A percentile compares a stretch with the other conserved stretches of the same genome.
Conservation (phyloP, 371 early-diverging fungal species). For the Mortierella sp. region DNA sequence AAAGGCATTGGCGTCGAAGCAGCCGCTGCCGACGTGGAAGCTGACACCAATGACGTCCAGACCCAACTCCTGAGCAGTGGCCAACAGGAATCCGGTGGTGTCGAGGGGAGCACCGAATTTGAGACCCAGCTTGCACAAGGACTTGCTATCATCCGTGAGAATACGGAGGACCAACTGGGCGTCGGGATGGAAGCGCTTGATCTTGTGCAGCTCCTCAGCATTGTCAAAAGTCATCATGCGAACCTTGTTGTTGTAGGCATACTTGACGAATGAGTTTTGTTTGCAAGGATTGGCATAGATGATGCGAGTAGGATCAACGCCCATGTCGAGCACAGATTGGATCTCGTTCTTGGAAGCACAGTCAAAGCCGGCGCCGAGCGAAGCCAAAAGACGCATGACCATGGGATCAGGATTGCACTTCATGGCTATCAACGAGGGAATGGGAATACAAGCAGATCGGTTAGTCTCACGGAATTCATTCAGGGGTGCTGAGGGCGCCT, state of each 20-base stretch:
- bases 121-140: slow-evolving; percentile 91
- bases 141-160: slow-evolving; percentile 93
- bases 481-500: not conserved
- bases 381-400: slow-evolving; percentile 85
- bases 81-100: slow-evolving; percentile 74
- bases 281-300: slow-evolving; percentile 99
- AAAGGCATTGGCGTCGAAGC: slow-evolving; percentile 91
- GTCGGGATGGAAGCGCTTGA: slow-evolving; percentile 81
- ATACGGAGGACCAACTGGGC: slow-evolving; percentile 93
- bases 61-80: slow-evolving; percentile 81
- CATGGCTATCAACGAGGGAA: slow-evolving; percentile 69
- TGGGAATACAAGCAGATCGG: slow-evolving; percentile 14
- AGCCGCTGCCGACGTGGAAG: slow-evolving; percentile 97
- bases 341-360: slow-evolving; percentile 93
- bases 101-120: slow-evolving; percentile 95
- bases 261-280: slow-evolving; percentile 92
- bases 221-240: slow-evolving; percentile 98
- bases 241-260: slow-evolving; percentile 81
- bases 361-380: slow-evolving; percentile 92
- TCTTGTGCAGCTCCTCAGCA: slow-evolving; percentile 94
- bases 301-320: slow-evolving; percentile 82
- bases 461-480: not conserved
- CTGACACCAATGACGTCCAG: slow-evolving; percentile 91
- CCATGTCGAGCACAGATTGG: slow-evolving; percentile 80
- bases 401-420: slow-evolving; percentile 96